Percentiles rank a stretch among this genome's conserved stretches.
phyloP scores from a whole-genome alignment of 2,329 filamentous ascomycete species.

The Fusarium nodosum region DNA sequence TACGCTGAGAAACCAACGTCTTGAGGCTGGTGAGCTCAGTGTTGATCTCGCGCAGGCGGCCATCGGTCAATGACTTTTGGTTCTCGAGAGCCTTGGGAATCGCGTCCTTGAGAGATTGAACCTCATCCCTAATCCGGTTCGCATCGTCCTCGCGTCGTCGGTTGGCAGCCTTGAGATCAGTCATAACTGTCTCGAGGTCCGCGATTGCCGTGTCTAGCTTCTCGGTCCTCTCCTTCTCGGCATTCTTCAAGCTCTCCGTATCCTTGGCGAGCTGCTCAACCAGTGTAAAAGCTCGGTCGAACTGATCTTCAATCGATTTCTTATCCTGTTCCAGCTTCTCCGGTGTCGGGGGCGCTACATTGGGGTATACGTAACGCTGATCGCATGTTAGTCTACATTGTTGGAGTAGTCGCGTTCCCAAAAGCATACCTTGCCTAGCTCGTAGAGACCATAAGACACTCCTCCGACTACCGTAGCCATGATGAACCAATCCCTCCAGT shows the following conservation, averaged over 20 bases:
- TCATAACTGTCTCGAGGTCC: conserved; percentile 87
- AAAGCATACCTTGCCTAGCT: conserved; percentile 81
- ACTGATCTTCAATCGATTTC: conserved; percentile 89
- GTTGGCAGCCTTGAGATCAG: conserved; percentile 84
- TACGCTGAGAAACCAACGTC: conserved; percentile 79
- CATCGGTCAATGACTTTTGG: conserved; percentile 87
- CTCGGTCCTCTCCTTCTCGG: conserved; percentile 86
- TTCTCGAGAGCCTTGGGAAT: conserved; percentile 91
- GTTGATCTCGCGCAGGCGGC: conserved; percentile 85
- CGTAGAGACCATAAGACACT: conserved; percentile 89
- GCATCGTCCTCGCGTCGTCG: conserved; percentile 88
- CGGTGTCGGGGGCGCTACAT: conserved; percentile 93
- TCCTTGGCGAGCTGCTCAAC: conserved; percentile 94
- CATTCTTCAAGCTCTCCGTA: conserved; percentile 86
- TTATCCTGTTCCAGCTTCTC: conserved; percentile 97
- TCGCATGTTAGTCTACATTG: conserved; percentile 30
- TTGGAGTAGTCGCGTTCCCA: background rate
- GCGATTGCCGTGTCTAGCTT: conserved; percentile 83
- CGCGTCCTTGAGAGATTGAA: conserved; percentile 82
- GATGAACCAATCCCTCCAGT: conserved; percentile 99
- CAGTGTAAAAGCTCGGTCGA: conserved; percentile 89
- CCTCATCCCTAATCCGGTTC: conserved; percentile 86
- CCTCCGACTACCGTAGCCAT: conserved; percentile 96
- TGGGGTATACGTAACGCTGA: conserved; percentile 88
- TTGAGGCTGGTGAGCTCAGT: conserved; percentile 93